These are phyloP conservation scores for Micractinium conductrix DNA, from an alignment of 139 green algal species.

Conservation along the genomic window DNA sequence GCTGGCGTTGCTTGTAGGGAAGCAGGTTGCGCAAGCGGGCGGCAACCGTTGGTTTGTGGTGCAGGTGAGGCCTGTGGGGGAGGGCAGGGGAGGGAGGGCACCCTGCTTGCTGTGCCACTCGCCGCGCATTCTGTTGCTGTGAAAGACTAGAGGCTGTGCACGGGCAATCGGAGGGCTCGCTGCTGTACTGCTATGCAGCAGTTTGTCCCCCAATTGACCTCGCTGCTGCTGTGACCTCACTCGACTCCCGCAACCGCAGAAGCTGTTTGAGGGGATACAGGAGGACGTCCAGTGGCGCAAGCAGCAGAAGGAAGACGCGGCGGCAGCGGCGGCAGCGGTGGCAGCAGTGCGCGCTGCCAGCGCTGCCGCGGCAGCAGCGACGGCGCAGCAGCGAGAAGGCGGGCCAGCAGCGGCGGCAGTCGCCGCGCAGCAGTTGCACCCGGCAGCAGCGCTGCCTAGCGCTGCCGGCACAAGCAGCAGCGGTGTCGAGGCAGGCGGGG, in stretches of 20 bases:
- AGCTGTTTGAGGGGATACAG: slow-evolving; percentile 29
- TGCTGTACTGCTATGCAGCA: neutral
- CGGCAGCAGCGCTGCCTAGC: neutral
- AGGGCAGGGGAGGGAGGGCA: neutral
- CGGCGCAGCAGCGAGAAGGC: neutral
- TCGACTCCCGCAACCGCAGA: neutral
- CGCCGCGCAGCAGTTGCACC: neutral
- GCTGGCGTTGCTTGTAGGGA: too few relatives aligned
- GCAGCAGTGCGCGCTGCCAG: neutral
- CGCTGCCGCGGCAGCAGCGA: neutral
- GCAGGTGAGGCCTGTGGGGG: neutral
- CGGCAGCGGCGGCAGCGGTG: neutral
- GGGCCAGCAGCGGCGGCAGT: too few relatives aligned
- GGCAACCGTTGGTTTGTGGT: too few relatives aligned
- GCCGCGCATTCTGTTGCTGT: neutral
- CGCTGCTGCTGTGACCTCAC: too few relatives aligned
- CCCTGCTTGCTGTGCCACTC: neutral
- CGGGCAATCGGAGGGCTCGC: neutral
- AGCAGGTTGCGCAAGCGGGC: too few relatives aligned
- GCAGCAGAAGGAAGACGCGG: neutral
- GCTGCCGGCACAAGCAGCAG: neutral
- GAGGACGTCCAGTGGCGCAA: neutral
- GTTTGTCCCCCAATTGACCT: neutral
- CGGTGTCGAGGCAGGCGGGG: too few relatives aligned
- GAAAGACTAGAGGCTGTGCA: neutral